Evolutionary conservation across 768 basidiomycete genomes (phyloP).

Genomic region (Mycena sanguinolenta): DNA sequence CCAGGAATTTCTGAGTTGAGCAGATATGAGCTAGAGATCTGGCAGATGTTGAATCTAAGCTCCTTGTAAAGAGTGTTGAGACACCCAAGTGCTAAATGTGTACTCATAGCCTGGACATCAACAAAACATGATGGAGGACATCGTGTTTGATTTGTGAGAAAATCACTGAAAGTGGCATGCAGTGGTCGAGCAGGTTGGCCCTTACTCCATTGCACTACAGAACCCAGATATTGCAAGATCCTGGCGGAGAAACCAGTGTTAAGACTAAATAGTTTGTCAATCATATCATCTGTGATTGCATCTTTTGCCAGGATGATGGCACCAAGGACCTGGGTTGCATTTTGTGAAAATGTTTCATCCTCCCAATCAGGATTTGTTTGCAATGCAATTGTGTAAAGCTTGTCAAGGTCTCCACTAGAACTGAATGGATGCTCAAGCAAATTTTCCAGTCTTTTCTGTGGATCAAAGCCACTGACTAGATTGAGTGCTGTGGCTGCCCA

Average conservation of each 20-base stretch:
- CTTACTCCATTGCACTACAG: neutral
- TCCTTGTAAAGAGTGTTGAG: neutral
- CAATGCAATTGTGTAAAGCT: neutral
- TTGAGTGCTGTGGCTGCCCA: too few species aligned
- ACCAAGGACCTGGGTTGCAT: neutral
- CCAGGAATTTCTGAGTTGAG: neutral
- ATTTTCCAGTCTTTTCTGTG: neutral
- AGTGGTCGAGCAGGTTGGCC: neutral
- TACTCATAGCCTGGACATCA: neutral
- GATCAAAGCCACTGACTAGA: neutral
- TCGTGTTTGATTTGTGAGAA: too few species aligned
- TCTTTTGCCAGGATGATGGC: neutral
- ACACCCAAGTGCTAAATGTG: neutral
- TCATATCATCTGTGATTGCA: neutral
- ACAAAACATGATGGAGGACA: too few species aligned
- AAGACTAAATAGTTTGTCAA: neutral
- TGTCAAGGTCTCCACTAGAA: neutral
- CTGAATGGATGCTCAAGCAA: neutral
- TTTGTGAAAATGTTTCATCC: neutral
- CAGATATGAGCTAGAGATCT: neutral
- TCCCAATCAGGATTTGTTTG: neutral
- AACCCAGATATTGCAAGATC: neutral
- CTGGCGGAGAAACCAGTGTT: neutral
- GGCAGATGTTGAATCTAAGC: slow-evolving; percentile 7
- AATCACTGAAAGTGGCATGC: slow-evolving; percentile 1